phyloP scores from a whole-genome alignment of 345 rosid species.

The Ceriops tagal region DNA sequence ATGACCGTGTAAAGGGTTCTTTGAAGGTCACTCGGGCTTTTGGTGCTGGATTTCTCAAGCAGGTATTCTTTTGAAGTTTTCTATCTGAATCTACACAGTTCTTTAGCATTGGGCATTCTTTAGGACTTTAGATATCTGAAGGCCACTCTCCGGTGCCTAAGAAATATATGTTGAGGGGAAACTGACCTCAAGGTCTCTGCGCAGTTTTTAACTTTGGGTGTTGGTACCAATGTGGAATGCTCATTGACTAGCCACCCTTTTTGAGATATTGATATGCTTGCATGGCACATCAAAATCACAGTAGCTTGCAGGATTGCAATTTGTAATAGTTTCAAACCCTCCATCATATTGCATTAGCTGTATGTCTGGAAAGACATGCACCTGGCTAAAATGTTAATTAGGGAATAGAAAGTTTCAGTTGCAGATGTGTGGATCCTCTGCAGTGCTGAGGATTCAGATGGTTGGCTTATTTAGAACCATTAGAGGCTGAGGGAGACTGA shows the following conservation, averaged over 20 bases:
- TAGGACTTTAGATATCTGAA: background rate
- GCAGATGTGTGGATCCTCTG: background rate
- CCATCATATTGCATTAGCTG: no score
- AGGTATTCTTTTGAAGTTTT: slow-evolving; percentile 40
- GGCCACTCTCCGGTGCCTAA: background rate
- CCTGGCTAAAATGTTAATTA: background rate
- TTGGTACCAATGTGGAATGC: no score
- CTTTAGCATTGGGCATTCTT: background rate
- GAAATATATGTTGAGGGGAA: background rate
- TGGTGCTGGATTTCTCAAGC: slow-evolving; percentile 91
- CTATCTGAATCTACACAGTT: background rate
- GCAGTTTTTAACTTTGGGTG: no score
- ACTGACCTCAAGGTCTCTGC: no score
- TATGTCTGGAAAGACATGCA: no score
- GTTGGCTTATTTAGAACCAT: background rate
- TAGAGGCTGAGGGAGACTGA: background rate
- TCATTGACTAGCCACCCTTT: no score
- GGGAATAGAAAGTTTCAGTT: background rate
- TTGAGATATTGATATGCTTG: no score
- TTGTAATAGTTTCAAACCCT: no score
- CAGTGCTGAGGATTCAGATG: background rate
- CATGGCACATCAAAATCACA: no score
- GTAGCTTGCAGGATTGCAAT: no score
- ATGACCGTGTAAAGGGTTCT: slow-evolving; percentile 88
- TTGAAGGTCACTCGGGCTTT: slow-evolving; percentile 95